Evolutionary conservation across 208 protist species (phyloP), one percentile per base, ranked within the genome.

Genomic region (Crithidia brevicula): DNA sequence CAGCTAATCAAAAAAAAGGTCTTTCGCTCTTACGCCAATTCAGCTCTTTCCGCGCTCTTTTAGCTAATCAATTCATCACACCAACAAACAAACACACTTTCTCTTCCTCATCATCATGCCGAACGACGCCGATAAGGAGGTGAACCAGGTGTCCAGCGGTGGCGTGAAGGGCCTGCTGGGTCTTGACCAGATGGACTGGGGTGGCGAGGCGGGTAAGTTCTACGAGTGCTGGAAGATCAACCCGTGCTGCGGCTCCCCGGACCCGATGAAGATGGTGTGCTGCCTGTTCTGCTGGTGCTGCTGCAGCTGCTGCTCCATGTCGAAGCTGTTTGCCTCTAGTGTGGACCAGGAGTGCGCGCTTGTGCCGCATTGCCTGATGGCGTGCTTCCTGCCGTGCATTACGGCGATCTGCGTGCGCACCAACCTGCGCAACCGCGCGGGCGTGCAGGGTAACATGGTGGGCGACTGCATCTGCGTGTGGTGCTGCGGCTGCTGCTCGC

Each of bases 151-250:
- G 38, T 16, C 42, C 50, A 45, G 43, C 23, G 53, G 33, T 33
- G 52, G 43, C 30, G 50, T 53, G 20, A 23, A 20, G 13, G 64
- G 51, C 13, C 10, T 70, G 6, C 64, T 61, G 25, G 81, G 85
- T 16, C 47, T 88, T 15, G 77, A 86, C 60, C 83, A 92, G 73
- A 74, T 76, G 18, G 67, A 72, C 33, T 89, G 83, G 82, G 67
- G 72, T 22, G 83, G 86, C 28, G 45, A 79, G 38, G 82, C 81
- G 13, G 82, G 77, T n/a, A 72, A 68, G 34, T 80, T 84, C 66
- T 89, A 86, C 79, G 83, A 86, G 63, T 77, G 62, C 62, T 89
- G 83, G 86, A 81, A 84, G 72, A 47, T 83, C 38, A 67, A 73
- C 43, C 81, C 83, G 49, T 92, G 83, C 74, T 89, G 83, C 54